Evolutionary conservation across 2,329 filamentous ascomycete species (phyloP).

Genomic region (Magnaporthiopsis rhizophila): DNA sequence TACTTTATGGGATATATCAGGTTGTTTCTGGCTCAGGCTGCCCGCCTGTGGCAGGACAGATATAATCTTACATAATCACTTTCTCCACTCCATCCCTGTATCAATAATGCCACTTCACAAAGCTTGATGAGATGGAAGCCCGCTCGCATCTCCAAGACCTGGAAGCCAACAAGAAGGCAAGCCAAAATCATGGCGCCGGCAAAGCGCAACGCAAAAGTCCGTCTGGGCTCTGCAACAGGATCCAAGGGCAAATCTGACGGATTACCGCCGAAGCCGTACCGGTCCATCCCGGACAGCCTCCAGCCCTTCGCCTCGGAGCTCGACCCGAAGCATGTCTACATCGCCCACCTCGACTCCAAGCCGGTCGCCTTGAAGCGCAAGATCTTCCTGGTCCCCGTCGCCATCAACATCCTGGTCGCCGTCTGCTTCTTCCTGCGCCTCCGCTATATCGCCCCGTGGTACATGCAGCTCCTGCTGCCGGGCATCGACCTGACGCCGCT

Average conservation of each 20-base stretch:
- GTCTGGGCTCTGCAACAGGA: constrained; percentile 15
- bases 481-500: background rate
- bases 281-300: constrained; percentile 53
- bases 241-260: constrained; percentile 21
- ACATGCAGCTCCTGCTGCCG: constrained; percentile 51
- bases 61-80: background rate
- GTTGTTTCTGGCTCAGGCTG: too few species aligned
- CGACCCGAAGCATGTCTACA: constrained; percentile 64
- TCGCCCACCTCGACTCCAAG: constrained; percentile 73
- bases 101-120: background rate
- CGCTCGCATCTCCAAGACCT: too few species aligned
- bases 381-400: constrained; percentile 71
- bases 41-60: too few species aligned
- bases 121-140: background rate
- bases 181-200: constrained; percentile 1
- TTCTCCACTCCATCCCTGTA: background rate
- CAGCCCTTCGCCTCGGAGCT: constrained; percentile 59
- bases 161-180: background rate
- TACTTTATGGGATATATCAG: too few species aligned
- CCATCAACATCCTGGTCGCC: constrained; percentile 65
- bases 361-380: constrained; percentile 66
- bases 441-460: constrained; percentile 62
- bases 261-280: constrained; percentile 57
- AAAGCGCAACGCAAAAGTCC: constrained; percentile 10
- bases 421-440: constrained; percentile 59